Evolutionary conservation across 1,139 yeast genomes (phyloP).

Genomic region (Candida glucosophila): DNA sequence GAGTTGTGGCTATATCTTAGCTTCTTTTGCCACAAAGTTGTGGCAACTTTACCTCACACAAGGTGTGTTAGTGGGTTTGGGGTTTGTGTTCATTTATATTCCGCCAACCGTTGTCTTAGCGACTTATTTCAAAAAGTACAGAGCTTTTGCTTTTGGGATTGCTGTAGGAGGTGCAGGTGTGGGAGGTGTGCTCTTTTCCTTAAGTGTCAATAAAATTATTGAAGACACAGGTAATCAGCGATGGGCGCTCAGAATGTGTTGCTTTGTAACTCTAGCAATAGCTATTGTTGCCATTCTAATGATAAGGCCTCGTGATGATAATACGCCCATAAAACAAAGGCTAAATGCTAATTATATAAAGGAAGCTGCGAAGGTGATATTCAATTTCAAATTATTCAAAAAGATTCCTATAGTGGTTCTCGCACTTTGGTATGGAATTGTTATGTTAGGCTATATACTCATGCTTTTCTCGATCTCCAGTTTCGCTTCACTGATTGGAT

Average conservation of each 20-base stretch:
- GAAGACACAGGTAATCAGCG: conserved; percentile 44
- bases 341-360: conserved; percentile 12
- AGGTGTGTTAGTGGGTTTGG: conserved; percentile 57
- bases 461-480: conserved; percentile 55
- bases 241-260: conserved; percentile 63
- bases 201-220: conserved; percentile 40
- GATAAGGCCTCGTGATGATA: conserved; percentile 37
- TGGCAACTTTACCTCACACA: conserved; percentile 67
- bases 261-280: conserved; percentile 37
- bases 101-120: conserved; percentile 54
- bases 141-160: conserved; percentile 55
- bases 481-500: conserved; percentile 53
- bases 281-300: conserved; percentile 27
- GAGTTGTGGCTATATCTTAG: conserved; percentile 50
- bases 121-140: conserved; percentile 51
- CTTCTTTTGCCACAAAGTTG: conserved; percentile 51
- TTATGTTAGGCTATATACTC: conserved; percentile 50
- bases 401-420: conserved; percentile 33
- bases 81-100: conserved; percentile 50
- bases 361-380: conserved; percentile 14
- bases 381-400: conserved; percentile 22
- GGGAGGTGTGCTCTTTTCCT: conserved; percentile 54
- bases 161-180: conserved; percentile 56
- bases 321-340: conserved; percentile 16
- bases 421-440: conserved; percentile 48